Conservation (phyloP, 768 basidiomycete genomes). For the Russula ochroleuca region DNA sequence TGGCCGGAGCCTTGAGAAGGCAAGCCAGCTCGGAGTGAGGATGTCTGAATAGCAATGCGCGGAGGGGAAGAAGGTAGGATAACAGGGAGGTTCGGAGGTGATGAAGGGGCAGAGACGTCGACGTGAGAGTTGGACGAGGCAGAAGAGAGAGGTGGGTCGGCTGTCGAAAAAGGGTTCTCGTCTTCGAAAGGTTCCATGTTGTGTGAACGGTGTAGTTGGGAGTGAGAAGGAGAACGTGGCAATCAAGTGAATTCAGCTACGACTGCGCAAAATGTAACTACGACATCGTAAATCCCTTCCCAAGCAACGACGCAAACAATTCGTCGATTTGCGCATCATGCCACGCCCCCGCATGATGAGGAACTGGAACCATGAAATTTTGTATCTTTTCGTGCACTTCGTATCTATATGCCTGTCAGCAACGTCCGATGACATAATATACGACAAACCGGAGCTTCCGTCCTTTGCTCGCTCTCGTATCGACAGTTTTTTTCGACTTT, state of each 20-base stretch:
- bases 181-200: constrained; percentile 40
- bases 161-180: constrained; percentile 41
- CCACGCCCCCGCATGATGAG: constrained; percentile 60
- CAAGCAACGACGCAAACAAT: constrained; percentile 82
- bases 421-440: not conserved
- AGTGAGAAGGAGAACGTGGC: not conserved
- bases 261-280: constrained; percentile 1
- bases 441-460: constrained; percentile 72
- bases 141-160: constrained; percentile 39
- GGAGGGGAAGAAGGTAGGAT: constrained; percentile 45
- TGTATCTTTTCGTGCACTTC: constrained; percentile 94
- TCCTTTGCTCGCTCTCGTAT: constrained; percentile 94
- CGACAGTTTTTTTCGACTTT: constrained; percentile 68
- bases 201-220: too few species aligned
- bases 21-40: constrained; percentile 42
- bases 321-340: constrained; percentile 97
- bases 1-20: constrained; percentile 56
- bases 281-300: constrained; percentile 45
- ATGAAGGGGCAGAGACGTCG: constrained; percentile 56
- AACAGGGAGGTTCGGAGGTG: constrained; percentile 40
- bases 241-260: not conserved
- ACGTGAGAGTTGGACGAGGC: constrained; percentile 52
- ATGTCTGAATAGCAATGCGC: constrained; percentile 14
- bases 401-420: constrained; percentile 49
- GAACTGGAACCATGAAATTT: constrained; percentile 94